These are phyloP conservation scores for Daldinia caldariorum DNA, from an alignment of 495 filamentous ascomycete species.

Conservation along the genomic window DNA sequence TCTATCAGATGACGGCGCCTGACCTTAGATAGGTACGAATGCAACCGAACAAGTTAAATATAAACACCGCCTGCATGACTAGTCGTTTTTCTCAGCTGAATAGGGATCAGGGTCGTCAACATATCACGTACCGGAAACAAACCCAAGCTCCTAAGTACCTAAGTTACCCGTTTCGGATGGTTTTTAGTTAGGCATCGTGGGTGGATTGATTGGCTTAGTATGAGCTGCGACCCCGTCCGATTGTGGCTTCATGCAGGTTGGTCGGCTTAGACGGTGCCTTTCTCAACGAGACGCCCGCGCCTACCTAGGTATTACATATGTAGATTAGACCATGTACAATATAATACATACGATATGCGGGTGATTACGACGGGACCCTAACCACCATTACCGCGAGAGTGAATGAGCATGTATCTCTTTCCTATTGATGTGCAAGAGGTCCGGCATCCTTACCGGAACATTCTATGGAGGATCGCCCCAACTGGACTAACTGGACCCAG, in stretches of 20 bases:
- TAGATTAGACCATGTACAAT: slow-evolving; percentile 3
- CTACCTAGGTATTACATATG: too few species aligned
- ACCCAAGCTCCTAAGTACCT: background rate
- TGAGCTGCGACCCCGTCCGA: slow-evolving; percentile 8
- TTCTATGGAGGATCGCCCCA: slow-evolving; percentile 9
- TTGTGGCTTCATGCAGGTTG: slow-evolving; percentile 21
- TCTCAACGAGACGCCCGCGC: background rate
- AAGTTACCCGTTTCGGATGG: slow-evolving; percentile 10
- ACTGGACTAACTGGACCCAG: slow-evolving; percentile 7
- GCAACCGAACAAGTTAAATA: slow-evolving; percentile 10
- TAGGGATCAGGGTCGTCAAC: slow-evolving; percentile 11
- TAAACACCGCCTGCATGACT: slow-evolving; percentile 20
- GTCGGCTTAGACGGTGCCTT: slow-evolving; percentile 10
- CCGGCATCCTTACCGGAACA: background rate
- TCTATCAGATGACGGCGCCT: slow-evolving; percentile 15
- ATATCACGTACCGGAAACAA: background rate
- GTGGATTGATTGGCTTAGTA: slow-evolving; percentile 30
- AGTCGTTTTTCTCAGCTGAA: slow-evolving; percentile 28
- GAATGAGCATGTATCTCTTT: background rate
- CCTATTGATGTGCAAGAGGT: background rate
- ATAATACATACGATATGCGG: background rate
- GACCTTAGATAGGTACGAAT: background rate
- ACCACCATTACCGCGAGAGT: slow-evolving; percentile 4
- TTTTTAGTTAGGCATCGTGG: slow-evolving; percentile 13
- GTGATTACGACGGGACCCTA: slow-evolving; percentile 24